Base-by-base conservation (phyloP, 2,329 filamentous ascomycete species). In the Didymella sp. region DNA sequence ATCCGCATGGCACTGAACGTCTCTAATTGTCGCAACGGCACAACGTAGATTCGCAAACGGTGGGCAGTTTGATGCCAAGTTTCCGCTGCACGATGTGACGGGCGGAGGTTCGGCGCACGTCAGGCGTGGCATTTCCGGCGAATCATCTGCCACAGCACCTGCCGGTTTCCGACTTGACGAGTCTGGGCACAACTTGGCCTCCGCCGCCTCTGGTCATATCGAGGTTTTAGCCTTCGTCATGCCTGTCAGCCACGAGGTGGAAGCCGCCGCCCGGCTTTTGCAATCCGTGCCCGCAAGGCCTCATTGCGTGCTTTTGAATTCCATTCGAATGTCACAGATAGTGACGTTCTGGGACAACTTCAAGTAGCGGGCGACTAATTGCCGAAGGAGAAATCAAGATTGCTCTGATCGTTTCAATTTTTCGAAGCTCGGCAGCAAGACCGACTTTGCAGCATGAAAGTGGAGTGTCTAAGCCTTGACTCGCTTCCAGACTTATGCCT, bases 91-190 rank as follows among this genome's bases (percentile, higher is more conserved):
- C 58, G 44, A 65, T 59, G 58, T 66, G 62, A 27, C 45, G 51
- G 56, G 62, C 58, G 59, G 64, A 60, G 48, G 53, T 64, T 57
- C 44, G 69, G 68, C 69, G 62, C 64, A 72, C 69, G 69, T 72
- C 68, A 72, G 56, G 28, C 47, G 31, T 44, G 48, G 28, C 37
- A 38, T 41, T 53, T 50, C 60, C 57, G 56, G 52, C 68, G 56
- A 71, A 70, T 70, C 52, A 61, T 24, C 42, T 45, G 25, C 43
- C 19, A 12, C 24, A 22, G 31, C 40, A 48, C 33, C 22, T 70
- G 68, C 69, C 68, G 69, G 47, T 43, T 65, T 64, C 68, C 66
- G 68, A 54, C 50, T 62, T 64, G 60, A 62, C 60, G 53, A 66
- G 47, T 40, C 68, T 72, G 56, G 68, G 68, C 66, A 61, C 47